Conservation (phyloP, 768 basidiomycete genomes). For the Leccinum obscurum region DNA sequence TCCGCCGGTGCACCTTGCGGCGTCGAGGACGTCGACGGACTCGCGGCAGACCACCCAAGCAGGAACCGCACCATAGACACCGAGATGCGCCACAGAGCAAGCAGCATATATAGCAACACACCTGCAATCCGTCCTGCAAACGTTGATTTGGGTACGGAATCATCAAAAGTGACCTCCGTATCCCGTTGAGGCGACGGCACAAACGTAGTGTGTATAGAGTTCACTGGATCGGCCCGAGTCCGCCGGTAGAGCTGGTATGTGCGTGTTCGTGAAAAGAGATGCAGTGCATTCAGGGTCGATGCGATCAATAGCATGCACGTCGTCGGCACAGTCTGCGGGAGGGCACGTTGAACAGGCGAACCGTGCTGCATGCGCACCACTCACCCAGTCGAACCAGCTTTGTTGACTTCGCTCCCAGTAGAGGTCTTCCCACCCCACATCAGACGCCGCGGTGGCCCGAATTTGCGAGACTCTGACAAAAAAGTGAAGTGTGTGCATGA, state of each 20-base stretch:
- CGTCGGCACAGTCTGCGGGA: conserved; percentile 60
- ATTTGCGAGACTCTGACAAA: conserved; percentile 60
- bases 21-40: conserved; percentile 35
- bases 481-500: conserved; percentile 68
- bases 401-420: conserved; percentile 62
- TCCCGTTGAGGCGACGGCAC: conserved; percentile 45
- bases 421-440: conserved; percentile 79
- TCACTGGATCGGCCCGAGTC: conserved; percentile 53
- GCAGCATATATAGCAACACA: conserved; percentile 36
- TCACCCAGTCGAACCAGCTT: conserved; percentile 82
- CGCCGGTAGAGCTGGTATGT: conserved; percentile 68
- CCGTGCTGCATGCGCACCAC: conserved; percentile 22
- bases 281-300: conserved; percentile 60
- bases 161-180: conserved; percentile 22
- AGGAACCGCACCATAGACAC: conserved; percentile 65
- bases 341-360: conserved; percentile 13
- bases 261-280: conserved; percentile 68
- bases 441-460: conserved; percentile 58
- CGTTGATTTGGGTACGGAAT: conserved; percentile 45
- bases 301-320: conserved; percentile 53
- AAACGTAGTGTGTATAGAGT: conserved; percentile 69
- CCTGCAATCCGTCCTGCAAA: conserved; percentile 39
- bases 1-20: conserved; percentile 40
- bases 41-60: conserved; percentile 55
- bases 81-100: conserved; percentile 50